These are phyloP conservation scores for Ballota nigra DNA, from an alignment of 257 asterid species.

Conservation along the genomic window DNA sequence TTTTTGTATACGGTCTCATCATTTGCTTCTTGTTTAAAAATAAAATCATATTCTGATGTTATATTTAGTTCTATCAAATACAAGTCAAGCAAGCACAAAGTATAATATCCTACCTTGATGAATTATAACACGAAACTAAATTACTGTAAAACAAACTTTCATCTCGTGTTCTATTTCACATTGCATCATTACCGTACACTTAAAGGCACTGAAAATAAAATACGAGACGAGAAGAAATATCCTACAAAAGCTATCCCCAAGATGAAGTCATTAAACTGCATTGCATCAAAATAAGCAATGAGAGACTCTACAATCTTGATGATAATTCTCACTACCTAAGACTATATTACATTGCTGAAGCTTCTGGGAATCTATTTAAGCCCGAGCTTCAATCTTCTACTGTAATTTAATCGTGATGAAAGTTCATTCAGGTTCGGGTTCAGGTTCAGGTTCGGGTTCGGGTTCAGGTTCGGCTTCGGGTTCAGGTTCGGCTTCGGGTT, in stretches of 20 bases:
- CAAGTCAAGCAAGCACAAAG: too few species aligned
- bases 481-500: too few species aligned
- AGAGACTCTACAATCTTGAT: constrained; percentile 9
- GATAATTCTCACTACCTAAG: constrained; percentile 10
- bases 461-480: too few species aligned
- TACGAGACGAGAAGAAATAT: background rate
- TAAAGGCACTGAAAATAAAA: background rate
- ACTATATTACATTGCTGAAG: constrained; percentile 13
- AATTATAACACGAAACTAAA: too few species aligned
- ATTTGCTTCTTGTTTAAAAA: too few species aligned
- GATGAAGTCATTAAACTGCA: background rate
- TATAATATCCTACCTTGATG: too few species aligned
- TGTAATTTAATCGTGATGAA: background rate
- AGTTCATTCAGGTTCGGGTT: constrained; percentile 14
- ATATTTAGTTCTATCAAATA: too few species aligned
- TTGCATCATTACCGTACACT: background rate
- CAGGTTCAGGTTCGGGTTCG: too few species aligned
- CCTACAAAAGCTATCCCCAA: background rate
- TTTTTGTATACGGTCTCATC: too few species aligned
- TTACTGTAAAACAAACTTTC: background rate
- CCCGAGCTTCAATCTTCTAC: constrained; percentile 16
- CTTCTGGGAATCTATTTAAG: constrained; percentile 13
- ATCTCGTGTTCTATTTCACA: too few species aligned
- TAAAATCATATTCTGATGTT: too few species aligned
- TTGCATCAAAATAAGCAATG: constrained; percentile 16